Base-by-base conservation (phyloP, 768 basidiomycete species). In the Mrakia blollopis region DNA sequence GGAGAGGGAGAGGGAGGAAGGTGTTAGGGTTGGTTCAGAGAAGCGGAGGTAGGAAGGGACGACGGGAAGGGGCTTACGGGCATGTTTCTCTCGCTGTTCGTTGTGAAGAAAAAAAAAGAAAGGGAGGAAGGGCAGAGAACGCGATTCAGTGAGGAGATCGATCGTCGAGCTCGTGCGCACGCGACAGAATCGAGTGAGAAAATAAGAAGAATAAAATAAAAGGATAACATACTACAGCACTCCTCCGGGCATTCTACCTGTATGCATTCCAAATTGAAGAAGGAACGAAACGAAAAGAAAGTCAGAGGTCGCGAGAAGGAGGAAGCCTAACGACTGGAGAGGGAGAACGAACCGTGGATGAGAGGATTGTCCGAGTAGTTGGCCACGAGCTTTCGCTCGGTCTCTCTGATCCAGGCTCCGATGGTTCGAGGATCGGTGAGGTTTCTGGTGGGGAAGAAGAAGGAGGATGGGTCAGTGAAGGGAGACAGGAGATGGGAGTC, bases 381-480 rank as follows among this genome's bases (percentile, higher is more conserved):
- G 21, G 21, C 47, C 30, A 52, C 52, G 35, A 74, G 37, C 5
- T 6, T 11, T 13, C 32, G 10, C 37, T 74, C 73, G n/a, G 50
- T 25, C 28, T 65, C 63, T 44, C 60, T 63, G 62, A 74, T 44
- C 73, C 73, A 74, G 37, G 73, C 73, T 44, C 57, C 60, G 73
- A 74, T 74, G 30, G 73, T 61, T 67, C 73, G 61, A 21, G 73
- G 73, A 32, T 74, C 73, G 23, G 37, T 32, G 21, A 74, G 50
- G 6, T 8, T 25, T 32, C 73, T 74, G 54, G n/a, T 4, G 30
- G 14, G 13, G 50, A 30, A 63, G n/a, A 8, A 74, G 14, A 39
- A n/a, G 39, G 4, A 14, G 47, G 44, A 10, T 16, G 47, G 39
- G 73, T 67, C 39, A 62, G 52, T 30, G 18, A 23, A 6, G 39